Evolutionary conservation across 129 eudicot species (phyloP), one percentile per base, ranked within the genome.

Genomic region (Lactuca sativa): DNA sequence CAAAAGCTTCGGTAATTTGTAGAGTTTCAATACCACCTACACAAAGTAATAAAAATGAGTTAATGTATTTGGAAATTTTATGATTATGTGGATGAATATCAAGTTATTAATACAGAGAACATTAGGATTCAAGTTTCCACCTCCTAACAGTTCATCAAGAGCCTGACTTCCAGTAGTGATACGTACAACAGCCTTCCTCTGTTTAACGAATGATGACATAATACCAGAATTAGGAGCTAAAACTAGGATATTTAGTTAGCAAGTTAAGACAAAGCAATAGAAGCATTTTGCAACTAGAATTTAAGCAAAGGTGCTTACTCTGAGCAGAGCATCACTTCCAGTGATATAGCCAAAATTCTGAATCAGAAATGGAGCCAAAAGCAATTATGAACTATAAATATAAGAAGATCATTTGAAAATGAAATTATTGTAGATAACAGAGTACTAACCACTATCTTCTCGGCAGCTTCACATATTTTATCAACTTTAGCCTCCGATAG

Each of bases 81-180:
- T 21, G 32, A 31, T 6, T 30, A 7, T 7, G 1, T 57, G 38
- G 62, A 64, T 16, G 25, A 40, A 36, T n/a, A 54, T 43, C 65
- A 37, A 55, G 4, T 48, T 36, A 64, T 12, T 47, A 66, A 41
- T 75, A 53, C 49, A 59, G 30, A 47, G 21, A 6, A 21, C 25
- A 72, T 61, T 12, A 73, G 44, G 80, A 43, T 25, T 74, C 36
- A 58, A 56, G 37, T 58, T 47, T 73, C 21, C 75, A 93, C 99
- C 99, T 53, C 93, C 99, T 76, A 93, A 69, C 17, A 93, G 92
- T 70, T 90, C 99, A 85, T 93, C 99, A 9, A 90, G 85, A 59
- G 99, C 92, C 64, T 93, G 99, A 78, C 99, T 93, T 75, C 99
- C 99, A 70, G 99, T 93, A 56, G 99, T 93, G 74, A 93, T 85